These are phyloP conservation scores for Forsythia viridissima DNA, from an alignment of 257 asterid genomes.

Conservation along the genomic window DNA sequence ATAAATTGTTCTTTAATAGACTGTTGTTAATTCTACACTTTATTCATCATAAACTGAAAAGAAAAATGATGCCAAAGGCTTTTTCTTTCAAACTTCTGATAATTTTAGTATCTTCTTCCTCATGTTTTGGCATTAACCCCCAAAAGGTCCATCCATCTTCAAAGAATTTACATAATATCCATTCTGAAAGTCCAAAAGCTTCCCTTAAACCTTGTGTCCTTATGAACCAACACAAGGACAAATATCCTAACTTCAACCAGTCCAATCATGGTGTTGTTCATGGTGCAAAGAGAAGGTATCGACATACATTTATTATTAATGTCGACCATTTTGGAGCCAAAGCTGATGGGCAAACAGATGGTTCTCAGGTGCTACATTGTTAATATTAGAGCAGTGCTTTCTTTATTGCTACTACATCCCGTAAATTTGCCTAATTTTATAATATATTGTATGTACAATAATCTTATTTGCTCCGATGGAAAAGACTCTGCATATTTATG, in stretches of 20 bases:
- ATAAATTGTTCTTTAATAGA: background rate
- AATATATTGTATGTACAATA: background rate
- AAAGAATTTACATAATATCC: background rate
- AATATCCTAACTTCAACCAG: background rate
- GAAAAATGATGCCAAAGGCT: slow-evolving; percentile 33
- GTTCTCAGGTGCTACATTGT: slow-evolving; percentile 48
- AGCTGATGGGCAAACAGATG: slow-evolving; percentile 60
- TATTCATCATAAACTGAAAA: background rate
- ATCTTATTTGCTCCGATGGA: no score
- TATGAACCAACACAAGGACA: background rate
- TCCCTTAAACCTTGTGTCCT: background rate
- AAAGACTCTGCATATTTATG: no score
- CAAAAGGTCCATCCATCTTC: background rate
- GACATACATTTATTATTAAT: slow-evolving; percentile 27
- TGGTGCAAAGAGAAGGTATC: slow-evolving; percentile 21
- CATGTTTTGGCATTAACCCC: slow-evolving; percentile 28
- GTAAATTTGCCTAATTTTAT: slow-evolving; percentile 1
- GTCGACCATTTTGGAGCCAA: slow-evolving; percentile 76
- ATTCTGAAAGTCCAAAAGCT: background rate
- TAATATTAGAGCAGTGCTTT: background rate
- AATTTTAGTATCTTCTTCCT: slow-evolving; percentile 33
- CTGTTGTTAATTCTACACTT: slow-evolving; percentile 5
- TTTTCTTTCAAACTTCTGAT: slow-evolving; percentile 29
- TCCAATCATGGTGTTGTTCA: background rate
- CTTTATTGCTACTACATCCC: background rate